phyloP scores from a whole-genome alignment of 2,329 filamentous ascomycete species.

The Fusarium chuoi region DNA sequence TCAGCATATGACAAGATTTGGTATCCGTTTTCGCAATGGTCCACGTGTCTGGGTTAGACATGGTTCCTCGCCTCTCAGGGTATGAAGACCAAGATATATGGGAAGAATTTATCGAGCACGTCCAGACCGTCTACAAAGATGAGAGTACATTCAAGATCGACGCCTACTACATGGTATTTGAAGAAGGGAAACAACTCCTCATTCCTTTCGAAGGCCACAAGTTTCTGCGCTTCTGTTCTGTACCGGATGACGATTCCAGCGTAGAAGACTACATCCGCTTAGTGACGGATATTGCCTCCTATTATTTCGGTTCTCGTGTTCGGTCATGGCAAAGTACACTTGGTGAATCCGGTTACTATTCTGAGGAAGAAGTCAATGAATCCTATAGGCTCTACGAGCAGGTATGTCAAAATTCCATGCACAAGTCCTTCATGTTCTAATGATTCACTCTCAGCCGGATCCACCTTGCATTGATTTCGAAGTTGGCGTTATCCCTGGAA shows the following conservation, averaged over 20 bases:
- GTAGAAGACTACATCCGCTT: fast-evolving
- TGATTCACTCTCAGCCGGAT: background rate
- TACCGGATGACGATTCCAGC: fast-evolving
- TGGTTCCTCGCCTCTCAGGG: background rate
- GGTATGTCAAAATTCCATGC: background rate
- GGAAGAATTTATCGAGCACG: background rate
- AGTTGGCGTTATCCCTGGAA: background rate
- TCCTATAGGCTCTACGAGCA: background rate
- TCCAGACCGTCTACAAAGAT: fast-evolving
- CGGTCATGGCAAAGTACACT: background rate
- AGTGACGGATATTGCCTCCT: background rate
- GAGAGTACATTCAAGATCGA: background rate
- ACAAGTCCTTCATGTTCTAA: background rate
- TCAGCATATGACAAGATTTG: background rate
- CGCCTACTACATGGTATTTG: background rate
- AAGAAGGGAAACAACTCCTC: background rate
- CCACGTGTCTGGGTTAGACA: background rate
- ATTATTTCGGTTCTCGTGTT: background rate
- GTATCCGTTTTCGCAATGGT: background rate
- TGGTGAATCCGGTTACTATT: background rate
- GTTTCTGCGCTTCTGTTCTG: background rate
- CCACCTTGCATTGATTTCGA: background rate
- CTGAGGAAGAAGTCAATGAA: background rate
- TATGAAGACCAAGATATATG: background rate
- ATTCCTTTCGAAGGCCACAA: background rate